Evolutionary conservation across 176 grass and related monocot species (phyloP), one percentile per base, ranked within the genome.

Genomic region (Puccinellia tenuiflora): DNA sequence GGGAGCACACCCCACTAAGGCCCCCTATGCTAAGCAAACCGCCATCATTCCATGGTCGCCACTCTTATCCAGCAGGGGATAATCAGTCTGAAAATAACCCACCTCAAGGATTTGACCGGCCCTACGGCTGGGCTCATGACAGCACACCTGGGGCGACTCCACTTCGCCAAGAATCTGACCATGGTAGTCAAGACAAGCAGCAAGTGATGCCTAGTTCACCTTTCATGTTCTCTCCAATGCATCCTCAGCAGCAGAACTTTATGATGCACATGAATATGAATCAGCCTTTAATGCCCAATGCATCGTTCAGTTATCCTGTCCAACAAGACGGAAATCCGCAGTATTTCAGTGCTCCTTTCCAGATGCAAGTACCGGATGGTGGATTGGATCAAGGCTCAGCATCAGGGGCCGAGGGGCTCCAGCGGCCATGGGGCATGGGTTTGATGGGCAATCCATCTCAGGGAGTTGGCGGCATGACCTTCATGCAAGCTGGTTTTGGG

Each of bases 231-330:
- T 91, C 89, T 34, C 91, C 84, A 25, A 76, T 97, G 52, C 69
- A 73, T 30, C 78, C 79, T 88, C 90, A 91, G 62, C 91, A 87
- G 38, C 84, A 84, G 47, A 97, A 93, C 61, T 97, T 91, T 30
- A 79, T 85, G 85, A 90, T 93, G 86, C 88, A 86, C 22, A 81
- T 93, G 94, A 97, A 93, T 57, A 89, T 87, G 80, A 92, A 94
- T 86, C 92, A 94, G 48, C 76, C 83, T 61, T 38, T 88, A 56
- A 76, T 88, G 18, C 53, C 73, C 38, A 86, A 66, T 1, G 33
- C 83, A n/a, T 78, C 90, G 61, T 88, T 92, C 74, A 79, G 55
- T 83, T 92, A 88, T 28, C 86, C 90, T 46, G 78, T 87, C 30
- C 90, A 89, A 59, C 84, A 86, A 85, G 90, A 91, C 76, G 88